Percentiles rank a stretch among this genome's conserved stretches.
These are phyloP conservation scores for Sicyos baderoa DNA, from an alignment of 306 rosid species.

Conservation along the genomic window DNA sequence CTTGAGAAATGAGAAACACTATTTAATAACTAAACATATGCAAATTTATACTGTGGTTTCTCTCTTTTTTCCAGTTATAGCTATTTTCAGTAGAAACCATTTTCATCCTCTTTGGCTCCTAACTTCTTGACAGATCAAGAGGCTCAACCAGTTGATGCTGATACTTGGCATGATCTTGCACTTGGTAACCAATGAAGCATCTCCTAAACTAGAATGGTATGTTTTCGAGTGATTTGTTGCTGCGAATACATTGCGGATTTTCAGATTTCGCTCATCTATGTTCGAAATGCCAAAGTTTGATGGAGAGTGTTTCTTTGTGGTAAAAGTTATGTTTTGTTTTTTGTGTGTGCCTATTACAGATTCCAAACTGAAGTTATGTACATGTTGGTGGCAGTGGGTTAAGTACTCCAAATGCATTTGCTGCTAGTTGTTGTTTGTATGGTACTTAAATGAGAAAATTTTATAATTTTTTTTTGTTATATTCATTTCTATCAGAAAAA, in stretches of 20 bases:
- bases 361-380: neutral
- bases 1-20: too few relatives aligned
- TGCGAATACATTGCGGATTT: neutral
- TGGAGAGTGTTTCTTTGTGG: neutral
- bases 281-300: neutral
- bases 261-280: neutral
- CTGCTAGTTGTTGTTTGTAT: too few relatives aligned
- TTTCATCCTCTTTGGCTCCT: neutral
- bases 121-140: conserved; percentile 34
- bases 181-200: conserved; percentile 26
- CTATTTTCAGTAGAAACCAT: neutral
- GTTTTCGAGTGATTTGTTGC: conserved; percentile 4
- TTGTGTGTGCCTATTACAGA: neutral
- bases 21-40: neutral
- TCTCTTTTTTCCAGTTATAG: neutral
- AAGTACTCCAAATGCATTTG: neutral
- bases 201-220: neutral
- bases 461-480: too few relatives aligned
- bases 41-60: neutral
- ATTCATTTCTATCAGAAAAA: too few relatives aligned
- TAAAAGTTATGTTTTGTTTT: neutral
- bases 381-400: neutral
- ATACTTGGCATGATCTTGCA: conserved; percentile 48
- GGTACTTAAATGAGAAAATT: too few relatives aligned
- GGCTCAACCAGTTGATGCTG: conserved; percentile 36